A percentile compares a stretch with the other conserved stretches of the same genome.
phyloP scores from a whole-genome alignment of 805 yeast genomes.

The Metschnikowia sp. region DNA sequence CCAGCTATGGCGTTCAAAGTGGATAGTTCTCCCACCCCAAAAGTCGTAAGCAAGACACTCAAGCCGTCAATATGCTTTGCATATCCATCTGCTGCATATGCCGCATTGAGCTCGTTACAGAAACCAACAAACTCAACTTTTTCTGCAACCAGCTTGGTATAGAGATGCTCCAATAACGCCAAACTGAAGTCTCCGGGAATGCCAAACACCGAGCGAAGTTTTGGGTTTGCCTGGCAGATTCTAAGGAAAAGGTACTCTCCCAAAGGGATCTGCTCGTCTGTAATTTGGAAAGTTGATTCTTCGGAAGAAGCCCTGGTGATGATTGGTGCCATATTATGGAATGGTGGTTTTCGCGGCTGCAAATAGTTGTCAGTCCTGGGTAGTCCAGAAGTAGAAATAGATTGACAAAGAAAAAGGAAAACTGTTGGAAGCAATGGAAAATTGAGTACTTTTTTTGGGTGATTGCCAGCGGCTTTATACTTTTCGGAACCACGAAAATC shows the following conservation, averaged over 20 bases:
- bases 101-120: slow-evolving; percentile 87
- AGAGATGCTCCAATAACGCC: slow-evolving; percentile 63
- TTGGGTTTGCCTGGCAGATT: slow-evolving; percentile 50
- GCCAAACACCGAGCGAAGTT: slow-evolving; percentile 56
- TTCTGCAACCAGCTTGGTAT: slow-evolving; percentile 39
- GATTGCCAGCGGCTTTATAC: too few species aligned
- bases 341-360: too few species aligned
- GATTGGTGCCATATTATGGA: slow-evolving; percentile 16
- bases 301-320: slow-evolving; percentile 14
- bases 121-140: slow-evolving; percentile 70
- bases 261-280: slow-evolving; percentile 37
- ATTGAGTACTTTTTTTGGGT: too few species aligned
- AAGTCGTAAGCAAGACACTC: slow-evolving; percentile 69
- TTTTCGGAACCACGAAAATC: too few species aligned
- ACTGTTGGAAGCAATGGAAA: too few species aligned
- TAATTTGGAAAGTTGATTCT: slow-evolving; percentile 1
- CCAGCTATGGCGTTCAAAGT: slow-evolving; percentile 83
- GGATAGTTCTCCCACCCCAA: slow-evolving; percentile 86
- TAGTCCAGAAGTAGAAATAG: too few species aligned
- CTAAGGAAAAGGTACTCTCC: slow-evolving; percentile 67
- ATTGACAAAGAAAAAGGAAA: too few species aligned
- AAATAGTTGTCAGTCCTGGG: too few species aligned
- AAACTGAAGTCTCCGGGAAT: slow-evolving; percentile 80
- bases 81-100: slow-evolving; percentile 90
- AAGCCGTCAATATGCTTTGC: slow-evolving; percentile 55